A percentile compares a stretch with the other conserved stretches of the same genome.
Conservation (phyloP, 108 stramenopile species). For the Skeletonema grethae region DNA sequence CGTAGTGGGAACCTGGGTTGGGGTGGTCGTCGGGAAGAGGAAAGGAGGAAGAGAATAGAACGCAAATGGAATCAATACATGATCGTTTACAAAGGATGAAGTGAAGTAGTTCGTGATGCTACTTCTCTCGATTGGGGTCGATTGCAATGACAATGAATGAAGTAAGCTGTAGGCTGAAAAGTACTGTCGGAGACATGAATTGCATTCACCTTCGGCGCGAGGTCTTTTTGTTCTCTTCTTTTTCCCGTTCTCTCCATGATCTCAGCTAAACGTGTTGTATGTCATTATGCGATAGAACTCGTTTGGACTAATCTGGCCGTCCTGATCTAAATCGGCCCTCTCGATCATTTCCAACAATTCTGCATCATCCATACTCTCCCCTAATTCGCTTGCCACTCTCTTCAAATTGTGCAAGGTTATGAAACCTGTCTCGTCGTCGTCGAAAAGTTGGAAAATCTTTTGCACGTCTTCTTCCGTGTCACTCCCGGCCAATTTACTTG, state of each 20-base stretch:
- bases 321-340: constrained; percentile 83
- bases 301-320: constrained; percentile 86
- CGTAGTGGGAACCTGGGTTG: too few relatives aligned
- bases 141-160: not conserved
- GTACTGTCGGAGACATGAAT: not conserved
- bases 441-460: constrained; percentile 98
- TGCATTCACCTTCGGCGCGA: not conserved
- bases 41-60: too few relatives aligned
- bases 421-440: constrained; percentile 94
- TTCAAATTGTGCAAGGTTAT: constrained; percentile 94
- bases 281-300: constrained; percentile 96
- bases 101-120: too few relatives aligned
- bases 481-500: constrained; percentile 53
- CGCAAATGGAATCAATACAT: too few relatives aligned
- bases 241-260: not conserved
- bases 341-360: constrained; percentile 99
- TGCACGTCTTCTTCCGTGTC: constrained; percentile 54
- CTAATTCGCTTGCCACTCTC: constrained; percentile 94
- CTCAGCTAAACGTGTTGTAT: constrained; percentile 59
- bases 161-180: not conserved
- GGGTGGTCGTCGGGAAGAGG: too few relatives aligned
- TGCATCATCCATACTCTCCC: constrained; percentile 96
- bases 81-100: too few relatives aligned
- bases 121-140: too few relatives aligned
- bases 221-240: not conserved